A percentile compares a stretch with the other conserved stretches of the same genome.
These are phyloP conservation scores for Fusarium succisae DNA, from an alignment of 2,329 filamentous ascomycete genomes.

Conservation along the genomic window DNA sequence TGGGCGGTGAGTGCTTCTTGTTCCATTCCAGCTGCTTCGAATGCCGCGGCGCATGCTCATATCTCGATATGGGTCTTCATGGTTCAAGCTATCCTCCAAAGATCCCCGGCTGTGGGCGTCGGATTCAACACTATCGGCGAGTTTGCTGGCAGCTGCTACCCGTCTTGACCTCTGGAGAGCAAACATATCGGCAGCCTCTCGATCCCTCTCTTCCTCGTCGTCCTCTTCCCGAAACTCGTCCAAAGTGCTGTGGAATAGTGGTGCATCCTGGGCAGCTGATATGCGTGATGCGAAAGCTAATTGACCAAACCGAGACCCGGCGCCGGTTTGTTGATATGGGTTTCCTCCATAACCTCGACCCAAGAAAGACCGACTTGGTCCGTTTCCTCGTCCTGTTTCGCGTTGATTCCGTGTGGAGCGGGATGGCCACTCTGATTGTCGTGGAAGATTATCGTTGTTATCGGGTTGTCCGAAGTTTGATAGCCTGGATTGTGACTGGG, in stretches of 20 bases:
- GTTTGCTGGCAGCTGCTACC: conserved; percentile 83
- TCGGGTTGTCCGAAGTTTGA: conserved; percentile 74
- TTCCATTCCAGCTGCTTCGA: conserved; percentile 72
- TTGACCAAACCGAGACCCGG: conserved; percentile 76
- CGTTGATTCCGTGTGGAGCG: conserved; percentile 47
- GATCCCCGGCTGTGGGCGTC: conserved; percentile 61
- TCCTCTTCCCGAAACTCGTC: conserved; percentile 94
- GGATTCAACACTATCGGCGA: conserved; percentile 86
- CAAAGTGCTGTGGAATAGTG: conserved; percentile 91
- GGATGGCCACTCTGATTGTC: conserved; percentile 49
- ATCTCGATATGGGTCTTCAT: conserved; percentile 54
- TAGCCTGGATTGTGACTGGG: conserved; percentile 93
- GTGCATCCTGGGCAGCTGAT: conserved; percentile 78
- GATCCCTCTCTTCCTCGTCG: conserved; percentile 88
- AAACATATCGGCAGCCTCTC: conserved; percentile 93
- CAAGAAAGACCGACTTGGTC: conserved; percentile 54
- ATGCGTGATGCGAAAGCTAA: conserved; percentile 80
- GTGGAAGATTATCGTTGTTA: conserved; percentile 46
- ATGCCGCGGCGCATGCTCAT: conserved; percentile 63
- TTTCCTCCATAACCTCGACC: conserved; percentile 67
- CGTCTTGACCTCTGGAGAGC: conserved; percentile 89
- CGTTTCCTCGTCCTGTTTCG: conserved; percentile 44
- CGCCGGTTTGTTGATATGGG: conserved; percentile 82
- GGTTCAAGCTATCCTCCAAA: conserved; percentile 45
- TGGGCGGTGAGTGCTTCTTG: conserved; percentile 52